A percentile compares a stretch with the other conserved stretches of the same genome.
Conservation (phyloP, 2,329 filamentous ascomycete genomes). For the Cladobotryum protrusum region DNA sequence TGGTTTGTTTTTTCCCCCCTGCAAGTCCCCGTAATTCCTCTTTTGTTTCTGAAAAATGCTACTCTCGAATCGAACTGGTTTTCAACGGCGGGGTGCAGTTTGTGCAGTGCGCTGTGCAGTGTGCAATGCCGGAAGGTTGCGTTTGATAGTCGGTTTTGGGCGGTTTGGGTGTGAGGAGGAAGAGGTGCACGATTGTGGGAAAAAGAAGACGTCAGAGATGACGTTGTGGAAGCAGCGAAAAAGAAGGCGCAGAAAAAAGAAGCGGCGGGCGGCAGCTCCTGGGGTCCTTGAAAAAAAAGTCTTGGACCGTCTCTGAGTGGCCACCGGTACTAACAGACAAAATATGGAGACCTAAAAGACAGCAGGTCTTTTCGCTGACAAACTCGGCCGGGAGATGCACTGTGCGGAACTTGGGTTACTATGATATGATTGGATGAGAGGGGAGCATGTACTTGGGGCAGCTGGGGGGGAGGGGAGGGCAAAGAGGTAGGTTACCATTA, state of each 20-base stretch:
- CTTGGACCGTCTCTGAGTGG: not conserved
- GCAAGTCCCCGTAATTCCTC: too few species aligned
- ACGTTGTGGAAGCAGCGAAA: conserved; percentile 34
- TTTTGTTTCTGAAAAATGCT: too few species aligned
- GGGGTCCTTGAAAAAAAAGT: not conserved
- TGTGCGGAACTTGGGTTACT: conserved; percentile 7
- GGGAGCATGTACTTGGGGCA: conserved; percentile 1
- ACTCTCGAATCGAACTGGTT: too few species aligned
- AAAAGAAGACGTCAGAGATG: conserved; percentile 43
- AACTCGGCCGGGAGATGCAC: conserved; percentile 4
- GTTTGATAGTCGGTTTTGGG: conserved; percentile 10
- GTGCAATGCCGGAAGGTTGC: conserved; percentile 3
- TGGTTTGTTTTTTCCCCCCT: too few species aligned
- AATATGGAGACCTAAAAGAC: conserved; percentile 5
- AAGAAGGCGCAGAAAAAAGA: conserved; percentile 30
- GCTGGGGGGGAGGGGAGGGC: too few species aligned
- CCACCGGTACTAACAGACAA: conserved; percentile 12
- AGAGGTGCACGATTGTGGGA: conserved; percentile 28
- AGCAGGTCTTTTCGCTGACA: conserved; percentile 10
- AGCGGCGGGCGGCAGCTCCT: conserved; percentile 23
- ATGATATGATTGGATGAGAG: conserved; percentile 4
- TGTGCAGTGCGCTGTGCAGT: too few species aligned
- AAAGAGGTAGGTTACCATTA: too few species aligned
- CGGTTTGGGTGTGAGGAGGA: conserved; percentile 24
- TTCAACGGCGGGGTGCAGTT: too few species aligned